Percentiles rank a stretch among this genome's conserved stretches.
Conservation (phyloP, 768 basidiomycete genomes). For the Termitomyces sp. region DNA sequence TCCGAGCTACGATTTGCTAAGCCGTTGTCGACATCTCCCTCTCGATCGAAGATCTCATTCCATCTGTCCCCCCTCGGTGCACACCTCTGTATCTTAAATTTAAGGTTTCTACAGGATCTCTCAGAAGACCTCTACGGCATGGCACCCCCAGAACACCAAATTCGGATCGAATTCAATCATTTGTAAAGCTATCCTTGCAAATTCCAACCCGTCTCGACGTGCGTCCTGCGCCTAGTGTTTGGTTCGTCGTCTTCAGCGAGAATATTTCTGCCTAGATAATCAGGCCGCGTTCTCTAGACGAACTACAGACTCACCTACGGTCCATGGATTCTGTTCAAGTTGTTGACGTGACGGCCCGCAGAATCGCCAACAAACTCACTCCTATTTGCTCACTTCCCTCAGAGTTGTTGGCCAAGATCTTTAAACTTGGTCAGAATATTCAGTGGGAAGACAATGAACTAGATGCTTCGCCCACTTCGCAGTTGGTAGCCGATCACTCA, state of each 20-base stretch:
- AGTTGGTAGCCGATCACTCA: constrained; percentile 2
- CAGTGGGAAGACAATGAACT: constrained; percentile 8
- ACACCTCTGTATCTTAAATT: neutral
- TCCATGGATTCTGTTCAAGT: neutral
- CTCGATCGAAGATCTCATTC: neutral
- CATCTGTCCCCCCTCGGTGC: neutral
- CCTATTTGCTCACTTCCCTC: constrained; percentile 21
- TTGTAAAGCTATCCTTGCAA: neutral
- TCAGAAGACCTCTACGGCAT: neutral
- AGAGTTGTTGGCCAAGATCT: constrained; percentile 28
- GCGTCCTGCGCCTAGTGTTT: neutral
- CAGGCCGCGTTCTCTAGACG: neutral
- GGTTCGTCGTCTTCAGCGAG: neutral
- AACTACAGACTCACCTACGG: neutral
- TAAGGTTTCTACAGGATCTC: neutral
- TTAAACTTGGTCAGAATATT: constrained; percentile 21
- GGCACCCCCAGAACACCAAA: constrained; percentile 1
- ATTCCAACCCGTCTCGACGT: neutral
- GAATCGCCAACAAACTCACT: constrained; percentile 1
- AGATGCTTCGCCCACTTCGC: neutral
- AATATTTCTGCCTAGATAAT: neutral
- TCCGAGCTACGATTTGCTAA: neutral
- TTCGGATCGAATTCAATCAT: neutral
- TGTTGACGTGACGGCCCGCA: neutral
- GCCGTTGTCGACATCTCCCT: neutral